A percentile compares a stretch with the other conserved stretches of the same genome.
Conservation (phyloP, 1,284 basidiomycete species). For the Cryptococcus wingfieldii region DNA sequence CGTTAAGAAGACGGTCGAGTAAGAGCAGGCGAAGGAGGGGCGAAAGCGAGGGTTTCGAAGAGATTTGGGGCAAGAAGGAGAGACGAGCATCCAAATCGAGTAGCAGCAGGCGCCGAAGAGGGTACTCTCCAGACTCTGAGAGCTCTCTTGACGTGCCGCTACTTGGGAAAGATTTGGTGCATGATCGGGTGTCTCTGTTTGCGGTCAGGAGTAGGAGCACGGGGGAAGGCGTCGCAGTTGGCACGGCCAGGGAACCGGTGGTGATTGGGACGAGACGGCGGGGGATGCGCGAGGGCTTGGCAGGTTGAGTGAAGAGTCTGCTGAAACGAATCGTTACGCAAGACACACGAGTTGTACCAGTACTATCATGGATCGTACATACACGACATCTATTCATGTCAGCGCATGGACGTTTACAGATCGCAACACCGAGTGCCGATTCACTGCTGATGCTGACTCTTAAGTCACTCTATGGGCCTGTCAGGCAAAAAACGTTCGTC, state of each 20-base stretch:
- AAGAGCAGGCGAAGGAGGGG: neutral
- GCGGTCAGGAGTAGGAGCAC: neutral
- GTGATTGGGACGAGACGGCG: constrained; percentile 24
- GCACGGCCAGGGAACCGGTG: constrained; percentile 19
- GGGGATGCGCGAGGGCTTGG: neutral
- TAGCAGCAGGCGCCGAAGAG: neutral
- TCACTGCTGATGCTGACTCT: no score
- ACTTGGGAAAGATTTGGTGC: neutral
- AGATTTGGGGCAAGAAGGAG: neutral
- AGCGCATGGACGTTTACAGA: no score
- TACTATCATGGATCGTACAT: no score
- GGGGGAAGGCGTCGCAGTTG: constrained; percentile 2
- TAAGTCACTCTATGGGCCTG: no score
- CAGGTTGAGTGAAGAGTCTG: neutral
- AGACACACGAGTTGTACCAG: no score
- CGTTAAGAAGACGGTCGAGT: neutral
- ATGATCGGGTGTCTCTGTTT: neutral
- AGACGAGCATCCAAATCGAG: neutral
- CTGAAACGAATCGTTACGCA: neutral
- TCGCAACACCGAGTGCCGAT: no score
- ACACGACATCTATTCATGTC: no score
- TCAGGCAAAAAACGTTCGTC: no score
- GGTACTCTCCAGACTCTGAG: neutral
- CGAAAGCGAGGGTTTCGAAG: neutral
- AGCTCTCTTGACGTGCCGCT: neutral